phyloP scores from a whole-genome alignment of 257 asterid species.

The Lycium barbarum region DNA sequence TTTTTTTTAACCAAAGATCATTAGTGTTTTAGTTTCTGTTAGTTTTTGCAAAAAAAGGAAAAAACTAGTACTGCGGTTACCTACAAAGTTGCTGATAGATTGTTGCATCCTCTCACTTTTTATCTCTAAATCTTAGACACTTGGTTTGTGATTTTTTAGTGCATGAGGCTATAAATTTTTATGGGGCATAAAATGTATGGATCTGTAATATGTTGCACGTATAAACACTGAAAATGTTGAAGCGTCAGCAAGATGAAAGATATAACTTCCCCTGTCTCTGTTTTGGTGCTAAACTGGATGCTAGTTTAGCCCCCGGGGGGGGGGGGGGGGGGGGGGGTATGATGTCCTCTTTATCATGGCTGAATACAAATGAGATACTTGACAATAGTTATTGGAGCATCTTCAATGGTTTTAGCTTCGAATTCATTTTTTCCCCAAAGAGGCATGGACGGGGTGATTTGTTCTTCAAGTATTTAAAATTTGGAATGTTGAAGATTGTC shows the following conservation, averaged over 20 bases:
- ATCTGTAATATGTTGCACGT: background rate
- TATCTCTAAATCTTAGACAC: background rate
- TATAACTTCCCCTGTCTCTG: background rate
- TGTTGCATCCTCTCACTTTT: background rate
- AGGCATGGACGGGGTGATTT: background rate
- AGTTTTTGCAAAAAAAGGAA: background rate
- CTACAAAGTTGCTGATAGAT: background rate
- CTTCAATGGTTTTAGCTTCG: slow-evolving; percentile 20
- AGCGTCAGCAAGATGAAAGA: background rate
- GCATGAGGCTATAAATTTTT: slow-evolving; percentile 13
- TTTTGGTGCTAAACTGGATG: background rate
- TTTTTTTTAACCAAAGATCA: background rate
- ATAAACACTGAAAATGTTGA: background rate
- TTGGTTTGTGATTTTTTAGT: background rate
- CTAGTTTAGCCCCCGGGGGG: background rate
- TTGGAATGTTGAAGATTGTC: background rate
- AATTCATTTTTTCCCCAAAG: background rate
- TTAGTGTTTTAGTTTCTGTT: background rate
- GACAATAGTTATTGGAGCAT: background rate
- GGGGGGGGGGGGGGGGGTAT: background rate
- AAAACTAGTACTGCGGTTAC: background rate
- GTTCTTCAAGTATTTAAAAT: background rate
- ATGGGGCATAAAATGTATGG: background rate
- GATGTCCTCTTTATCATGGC: background rate
- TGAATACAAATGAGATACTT: background rate